phyloP scores from a whole-genome alignment of 2,329 filamentous ascomycete species.

The Stemphylium vesicarium region DNA sequence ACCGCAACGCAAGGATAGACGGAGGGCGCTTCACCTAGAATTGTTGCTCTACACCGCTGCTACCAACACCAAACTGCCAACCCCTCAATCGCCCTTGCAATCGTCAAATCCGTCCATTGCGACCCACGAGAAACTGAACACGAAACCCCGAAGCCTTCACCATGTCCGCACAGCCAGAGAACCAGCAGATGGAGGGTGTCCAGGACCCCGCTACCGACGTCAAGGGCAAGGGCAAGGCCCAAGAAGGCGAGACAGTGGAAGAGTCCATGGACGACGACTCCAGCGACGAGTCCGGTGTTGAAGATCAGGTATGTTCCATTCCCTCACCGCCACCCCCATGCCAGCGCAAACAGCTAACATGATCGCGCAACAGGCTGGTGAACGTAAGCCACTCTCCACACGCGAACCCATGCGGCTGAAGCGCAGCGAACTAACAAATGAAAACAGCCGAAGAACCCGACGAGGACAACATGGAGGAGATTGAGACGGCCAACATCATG shows the following conservation, averaged over 20 bases:
- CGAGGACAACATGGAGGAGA: slow-evolving; percentile 85
- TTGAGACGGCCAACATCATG: slow-evolving; percentile 89
- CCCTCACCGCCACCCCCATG: neutral
- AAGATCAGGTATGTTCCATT: slow-evolving; percentile 59
- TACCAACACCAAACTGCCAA: slow-evolving; percentile 28
- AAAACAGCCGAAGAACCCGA: slow-evolving; percentile 67
- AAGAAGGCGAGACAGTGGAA: slow-evolving; percentile 69
- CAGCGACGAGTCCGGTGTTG: slow-evolving; percentile 71
- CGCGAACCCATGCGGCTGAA: slow-evolving; percentile 11
- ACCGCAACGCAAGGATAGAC: slow-evolving; percentile 18
- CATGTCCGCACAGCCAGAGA: slow-evolving; percentile 44
- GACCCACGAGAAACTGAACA: slow-evolving; percentile 3
- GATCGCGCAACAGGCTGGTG: slow-evolving; percentile 31
- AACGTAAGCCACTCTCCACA: slow-evolving; percentile 40
- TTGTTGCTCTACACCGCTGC: slow-evolving; percentile 27
- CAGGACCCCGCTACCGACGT: slow-evolving; percentile 55
- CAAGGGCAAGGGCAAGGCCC: slow-evolving; percentile 90
- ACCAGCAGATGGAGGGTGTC: slow-evolving; percentile 48
- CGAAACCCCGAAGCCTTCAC: slow-evolving; percentile 13
- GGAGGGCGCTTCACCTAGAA: slow-evolving; percentile 28
- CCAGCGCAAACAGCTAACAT: slow-evolving; percentile 36
- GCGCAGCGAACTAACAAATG: slow-evolving; percentile 25
- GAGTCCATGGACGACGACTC: slow-evolving; percentile 73
- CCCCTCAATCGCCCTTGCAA: slow-evolving; percentile 19
- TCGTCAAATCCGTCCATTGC: neutral